Base-by-base conservation (phyloP, 192 early-diverging fungal species). In the Borealophlyctis nickersoniae region DNA sequence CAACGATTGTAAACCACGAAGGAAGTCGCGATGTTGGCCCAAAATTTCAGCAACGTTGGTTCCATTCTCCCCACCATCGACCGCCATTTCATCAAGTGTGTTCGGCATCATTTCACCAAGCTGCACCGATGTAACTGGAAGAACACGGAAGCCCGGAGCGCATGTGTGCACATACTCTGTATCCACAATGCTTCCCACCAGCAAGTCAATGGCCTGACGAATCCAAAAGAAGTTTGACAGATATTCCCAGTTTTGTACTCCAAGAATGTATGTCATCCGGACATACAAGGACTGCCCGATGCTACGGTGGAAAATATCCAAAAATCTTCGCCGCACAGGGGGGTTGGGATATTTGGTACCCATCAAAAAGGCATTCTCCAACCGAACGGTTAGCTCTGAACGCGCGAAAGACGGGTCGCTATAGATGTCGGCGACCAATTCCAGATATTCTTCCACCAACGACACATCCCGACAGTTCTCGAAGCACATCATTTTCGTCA, bases 211-310 rank as follows among this genome's bases (percentile, higher is more conserved):
- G 0, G 93, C 92, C 58, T 98, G 96, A 56, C 91, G 88, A 31
- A 98, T 77, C 94, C 95, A 99, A 66, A 94, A 98, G 14, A 87
- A 84, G 48, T 77, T 74, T 0, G 84, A 81, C 11, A 99, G 80
- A 54, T 78, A 87, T 52, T 97, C 95, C 98, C 98, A 99, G 62
- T 91, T 97, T 71, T 99, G 98, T 11, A 91, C 86, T 31, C 87
- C 86, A 31, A 99, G 69, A 24, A 98, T 73, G 65, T 99, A 99
- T 36, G 87, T 89, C 14, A 99, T 75, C 3, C 98, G 78, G 26
- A 81, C 79, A 54, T 81, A 74, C n/a, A 95, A 68, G 0, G 81
- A 73, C 4, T 79, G 79, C 24, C 84, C 80, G 58, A 95, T 36
- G 23, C 62, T 65, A 2, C 33, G 50, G 27, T 75, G 67, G 51